phyloP scores from a whole-genome alignment of 2,329 filamentous ascomycete genomes.

The Penicillium sp. region DNA sequence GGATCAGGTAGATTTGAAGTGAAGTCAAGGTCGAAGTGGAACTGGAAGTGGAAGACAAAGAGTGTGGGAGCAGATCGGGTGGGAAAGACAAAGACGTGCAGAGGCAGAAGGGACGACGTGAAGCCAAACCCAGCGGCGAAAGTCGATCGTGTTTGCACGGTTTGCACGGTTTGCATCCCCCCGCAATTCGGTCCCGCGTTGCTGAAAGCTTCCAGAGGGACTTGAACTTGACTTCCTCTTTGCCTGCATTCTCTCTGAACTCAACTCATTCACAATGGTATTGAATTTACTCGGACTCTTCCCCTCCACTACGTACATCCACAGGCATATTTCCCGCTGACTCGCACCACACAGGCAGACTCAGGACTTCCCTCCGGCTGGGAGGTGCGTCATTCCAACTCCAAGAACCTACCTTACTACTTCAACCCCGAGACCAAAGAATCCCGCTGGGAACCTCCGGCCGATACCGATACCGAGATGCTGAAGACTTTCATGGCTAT shows the following conservation, averaged over 20 bases:
- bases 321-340: not conserved
- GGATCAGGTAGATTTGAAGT: no score
- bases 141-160: constrained; percentile 10
- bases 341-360: constrained; percentile 59
- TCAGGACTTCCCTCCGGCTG: constrained; percentile 83
- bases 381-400: constrained; percentile 98
- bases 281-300: not conserved
- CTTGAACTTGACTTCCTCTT: no score
- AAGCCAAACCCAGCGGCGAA: not conserved
- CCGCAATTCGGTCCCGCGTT: constrained; percentile 33
- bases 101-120: not conserved
- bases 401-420: constrained; percentile 98
- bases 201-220: no score
- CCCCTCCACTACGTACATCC: not conserved
- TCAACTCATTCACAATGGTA: not conserved
- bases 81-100: not conserved
- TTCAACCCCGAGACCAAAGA: constrained; percentile 87
- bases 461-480: constrained; percentile 85
- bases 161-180: constrained; percentile 33
- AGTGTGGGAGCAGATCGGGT: not conserved
- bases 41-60: not conserved
- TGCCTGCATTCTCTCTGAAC: not conserved
- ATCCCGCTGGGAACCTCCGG: constrained; percentile 93
- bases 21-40: not conserved
- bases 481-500: constrained; percentile 93